Base-by-base conservation (phyloP, 768 basidiomycete species). In the Steccherinum ochraceum region DNA sequence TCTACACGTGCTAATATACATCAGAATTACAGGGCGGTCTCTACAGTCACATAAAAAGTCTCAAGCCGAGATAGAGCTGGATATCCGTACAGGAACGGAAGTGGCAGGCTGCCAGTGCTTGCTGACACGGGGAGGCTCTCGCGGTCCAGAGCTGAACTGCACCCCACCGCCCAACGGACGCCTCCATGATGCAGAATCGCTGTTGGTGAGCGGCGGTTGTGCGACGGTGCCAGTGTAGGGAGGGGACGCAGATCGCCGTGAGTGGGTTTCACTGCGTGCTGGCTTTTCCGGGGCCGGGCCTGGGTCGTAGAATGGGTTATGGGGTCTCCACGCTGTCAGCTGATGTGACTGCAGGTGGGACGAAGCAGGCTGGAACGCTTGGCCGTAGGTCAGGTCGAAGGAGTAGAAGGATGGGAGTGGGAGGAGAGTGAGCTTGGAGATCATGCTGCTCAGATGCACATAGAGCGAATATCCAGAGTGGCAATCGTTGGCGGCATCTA, bases 401-500 rank as follows among this genome's bases (percentile, higher is more conserved):
- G 74, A 72, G 62, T 81, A 89, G 58, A 70, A 87, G 7, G 59
- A 59, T 20, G 59, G 48, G 13, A 52, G 56, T 0, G 71, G 72
- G 3, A 62, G 26, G 43, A 73, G 63, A 1, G 72, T 68, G 51
- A 71, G 66, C 4, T 58, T 46, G 24, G 60, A 52, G 16, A 72
- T 64, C 73, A 86, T 76, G 5, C 51, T 53, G 4, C 62, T 50
- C 7, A 90, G 69, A 25, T 63, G 71, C 24, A 58, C 63, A 62
- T 80, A 83, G 20, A 89, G 55, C 1, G 66, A 55, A 55, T 78
- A 79, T 12, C 80, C 84, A 3, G 85, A 76, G 59, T 84, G 79
- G 1, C 82, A 81, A 57, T 91, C 89, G 60, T 86, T 84, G 25
- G 74, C 77, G 3, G 84, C 89, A 66, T 89, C 87, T 85, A 21